These are phyloP conservation scores for Urostyla sp. DNA, from an alignment of 73 alveolate genomes.

Conservation along the genomic window DNA sequence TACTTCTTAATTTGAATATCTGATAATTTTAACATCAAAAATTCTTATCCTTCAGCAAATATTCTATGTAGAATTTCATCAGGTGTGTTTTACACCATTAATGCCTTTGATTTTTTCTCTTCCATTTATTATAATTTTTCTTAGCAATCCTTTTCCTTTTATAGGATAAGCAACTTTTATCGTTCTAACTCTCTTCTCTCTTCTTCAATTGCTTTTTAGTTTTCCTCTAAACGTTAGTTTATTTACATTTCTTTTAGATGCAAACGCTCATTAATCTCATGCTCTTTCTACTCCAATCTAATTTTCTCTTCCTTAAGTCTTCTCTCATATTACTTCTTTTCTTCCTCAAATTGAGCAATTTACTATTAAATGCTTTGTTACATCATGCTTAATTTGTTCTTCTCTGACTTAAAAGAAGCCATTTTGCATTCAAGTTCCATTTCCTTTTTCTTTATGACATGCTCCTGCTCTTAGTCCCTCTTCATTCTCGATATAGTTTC, in stretches of 20 bases:
- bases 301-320: too few relatives aligned
- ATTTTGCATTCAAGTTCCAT: background rate
- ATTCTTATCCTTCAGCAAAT: conserved; percentile 44
- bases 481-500: background rate
- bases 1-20: conserved; percentile 64
- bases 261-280: too few relatives aligned
- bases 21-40: conserved; percentile 22
- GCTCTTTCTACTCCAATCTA: too few relatives aligned
- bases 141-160: background rate
- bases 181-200: conserved; percentile 45
- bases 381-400: background rate
- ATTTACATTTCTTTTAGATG: too few relatives aligned
- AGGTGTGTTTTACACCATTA: background rate
- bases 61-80: background rate
- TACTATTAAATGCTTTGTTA: background rate
- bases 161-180: background rate
- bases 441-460: background rate
- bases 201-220: conserved; percentile 11
- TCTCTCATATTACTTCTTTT: conserved; percentile 4
- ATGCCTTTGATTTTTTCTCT: conserved; percentile 17
- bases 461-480: conserved; percentile 3
- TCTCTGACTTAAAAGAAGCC: background rate
- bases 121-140: conserved; percentile 12
- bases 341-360: background rate
- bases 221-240: too few relatives aligned